phyloP scores from a whole-genome alignment of 306 rosid genomes.

The Castanea mollissima region DNA sequence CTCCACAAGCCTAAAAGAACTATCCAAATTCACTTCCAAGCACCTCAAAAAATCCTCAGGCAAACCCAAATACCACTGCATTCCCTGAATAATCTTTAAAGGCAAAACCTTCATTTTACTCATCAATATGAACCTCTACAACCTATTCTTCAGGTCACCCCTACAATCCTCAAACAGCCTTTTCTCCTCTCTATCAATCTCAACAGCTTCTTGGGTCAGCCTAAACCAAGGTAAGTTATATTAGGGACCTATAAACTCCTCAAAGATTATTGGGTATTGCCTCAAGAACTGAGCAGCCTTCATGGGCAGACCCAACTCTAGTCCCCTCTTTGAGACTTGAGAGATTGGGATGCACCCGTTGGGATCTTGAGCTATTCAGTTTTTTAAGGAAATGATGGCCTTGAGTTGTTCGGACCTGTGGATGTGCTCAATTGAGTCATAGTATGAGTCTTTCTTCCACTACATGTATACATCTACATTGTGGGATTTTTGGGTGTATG shows the following conservation, averaged over 20 bases:
- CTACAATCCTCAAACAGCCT: constrained; percentile 55
- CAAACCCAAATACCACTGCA: constrained; percentile 91
- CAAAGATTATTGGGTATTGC: constrained; percentile 75
- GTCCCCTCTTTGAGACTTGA: constrained; percentile 64
- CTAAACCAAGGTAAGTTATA: constrained; percentile 84
- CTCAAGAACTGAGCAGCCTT: constrained; percentile 73
- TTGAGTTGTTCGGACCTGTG: constrained; percentile 59
- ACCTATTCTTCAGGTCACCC: constrained; percentile 60
- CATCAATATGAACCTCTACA: constrained; percentile 77
- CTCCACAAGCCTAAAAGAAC: constrained; percentile 62
- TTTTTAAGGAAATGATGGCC: constrained; percentile 63
- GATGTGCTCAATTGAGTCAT: constrained; percentile 70
- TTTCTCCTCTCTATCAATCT: constrained; percentile 67
- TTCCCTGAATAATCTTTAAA: constrained; percentile 72
- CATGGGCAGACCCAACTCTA: constrained; percentile 61
- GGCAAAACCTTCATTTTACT: constrained; percentile 64
- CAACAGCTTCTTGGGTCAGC: constrained; percentile 73
- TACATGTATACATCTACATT: constrained; percentile 87
- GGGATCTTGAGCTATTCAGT: constrained; percentile 58
- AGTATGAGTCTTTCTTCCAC: constrained; percentile 79
- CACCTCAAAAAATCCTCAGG: constrained; percentile 60
- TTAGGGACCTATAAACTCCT: constrained; percentile 71
- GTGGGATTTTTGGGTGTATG: constrained; percentile 34
- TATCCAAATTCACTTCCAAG: constrained; percentile 58
- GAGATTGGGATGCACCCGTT: constrained; percentile 75